Percentiles rank a stretch among this genome's conserved stretches.
These are phyloP conservation scores for Rhizomucor miehei DNA, from an alignment of 371 early-diverging fungal species.

Conservation along the genomic window DNA sequence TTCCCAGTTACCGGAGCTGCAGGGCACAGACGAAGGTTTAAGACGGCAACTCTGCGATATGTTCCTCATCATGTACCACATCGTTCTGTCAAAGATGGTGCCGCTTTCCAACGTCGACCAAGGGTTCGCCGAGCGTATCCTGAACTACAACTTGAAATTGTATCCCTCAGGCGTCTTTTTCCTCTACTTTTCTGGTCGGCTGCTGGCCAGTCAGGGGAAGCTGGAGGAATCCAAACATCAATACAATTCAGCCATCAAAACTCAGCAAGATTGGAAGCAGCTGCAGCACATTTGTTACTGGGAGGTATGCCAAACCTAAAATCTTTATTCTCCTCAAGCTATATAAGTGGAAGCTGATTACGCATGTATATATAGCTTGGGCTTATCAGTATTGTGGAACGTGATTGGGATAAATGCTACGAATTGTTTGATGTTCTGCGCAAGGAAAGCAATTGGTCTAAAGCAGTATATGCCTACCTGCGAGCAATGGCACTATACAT, in stretches of 20 bases:
- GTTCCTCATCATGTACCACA: conserved; percentile 62
- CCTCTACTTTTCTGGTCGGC: conserved; percentile 59
- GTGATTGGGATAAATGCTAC: conserved; percentile 52
- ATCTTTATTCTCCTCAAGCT: too few relatives aligned
- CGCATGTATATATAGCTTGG: too few relatives aligned
- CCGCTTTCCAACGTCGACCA: conserved; percentile 52
- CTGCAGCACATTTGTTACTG: conserved; percentile 75
- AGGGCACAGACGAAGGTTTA: conserved; percentile 25
- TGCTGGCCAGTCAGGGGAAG: conserved; percentile 43
- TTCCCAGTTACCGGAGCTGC: conserved; percentile 13
- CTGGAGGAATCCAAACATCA: conserved; percentile 49
- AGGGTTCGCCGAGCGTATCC: conserved; percentile 37
- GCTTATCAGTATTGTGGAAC: conserved; percentile 40
- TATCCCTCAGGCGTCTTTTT: conserved; percentile 66
- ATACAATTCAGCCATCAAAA: conserved; percentile 43
- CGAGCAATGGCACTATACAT: conserved; percentile 56
- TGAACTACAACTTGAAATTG: conserved; percentile 32
- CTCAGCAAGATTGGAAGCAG: conserved; percentile 70
- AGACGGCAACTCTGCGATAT: conserved; percentile 58
- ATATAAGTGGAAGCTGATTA: too few relatives aligned
- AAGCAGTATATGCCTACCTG: conserved; percentile 68
- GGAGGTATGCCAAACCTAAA: conserved; percentile 49
- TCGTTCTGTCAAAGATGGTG: conserved; percentile 60
- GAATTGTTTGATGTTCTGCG: conserved; percentile 53
- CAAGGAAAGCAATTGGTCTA: conserved; percentile 76